phyloP scores from a whole-genome alignment of 2,329 filamentous ascomycete species.

The Fusarium sp. region DNA sequence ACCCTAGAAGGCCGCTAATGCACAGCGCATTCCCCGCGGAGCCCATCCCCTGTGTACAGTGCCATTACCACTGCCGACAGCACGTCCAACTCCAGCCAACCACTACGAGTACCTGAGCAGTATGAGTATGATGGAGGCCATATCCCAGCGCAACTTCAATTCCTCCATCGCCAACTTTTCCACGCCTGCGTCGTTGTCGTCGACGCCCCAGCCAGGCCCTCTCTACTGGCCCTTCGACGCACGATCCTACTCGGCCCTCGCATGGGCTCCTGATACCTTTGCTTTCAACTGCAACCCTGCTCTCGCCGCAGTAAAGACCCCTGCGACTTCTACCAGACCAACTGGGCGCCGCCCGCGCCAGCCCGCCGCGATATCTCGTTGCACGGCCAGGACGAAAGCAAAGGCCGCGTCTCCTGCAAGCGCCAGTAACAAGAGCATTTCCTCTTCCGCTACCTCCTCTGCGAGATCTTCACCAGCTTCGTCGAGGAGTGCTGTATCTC shows the following conservation, averaged over 20 bases:
- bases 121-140: constrained; percentile 44
- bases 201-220: constrained; percentile 23
- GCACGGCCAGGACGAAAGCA: constrained; percentile 31
- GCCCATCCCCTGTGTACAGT: constrained; percentile 41
- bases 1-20: constrained; percentile 41
- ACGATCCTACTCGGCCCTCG: constrained; percentile 32
- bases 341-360: constrained; percentile 46
- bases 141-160: constrained; percentile 46
- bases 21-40: constrained; percentile 42
- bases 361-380: constrained; percentile 40
- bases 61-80: constrained; percentile 36
- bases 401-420: constrained; percentile 28
- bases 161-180: constrained; percentile 45
- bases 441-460: constrained; percentile 26
- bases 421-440: constrained; percentile 23
- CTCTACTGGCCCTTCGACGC: constrained; percentile 42
- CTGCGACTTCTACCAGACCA: constrained; percentile 36
- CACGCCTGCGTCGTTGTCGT: constrained; percentile 27
- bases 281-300: constrained; percentile 30
- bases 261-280: constrained; percentile 41
- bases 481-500: constrained; percentile 33
- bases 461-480: constrained; percentile 32
- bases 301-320: constrained; percentile 25
- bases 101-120: constrained; percentile 11
- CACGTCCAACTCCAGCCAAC: constrained; percentile 5